Evolutionary conservation across 129 eudicot species (phyloP).

Genomic region (Pseudognaphalium luteoalbum): DNA sequence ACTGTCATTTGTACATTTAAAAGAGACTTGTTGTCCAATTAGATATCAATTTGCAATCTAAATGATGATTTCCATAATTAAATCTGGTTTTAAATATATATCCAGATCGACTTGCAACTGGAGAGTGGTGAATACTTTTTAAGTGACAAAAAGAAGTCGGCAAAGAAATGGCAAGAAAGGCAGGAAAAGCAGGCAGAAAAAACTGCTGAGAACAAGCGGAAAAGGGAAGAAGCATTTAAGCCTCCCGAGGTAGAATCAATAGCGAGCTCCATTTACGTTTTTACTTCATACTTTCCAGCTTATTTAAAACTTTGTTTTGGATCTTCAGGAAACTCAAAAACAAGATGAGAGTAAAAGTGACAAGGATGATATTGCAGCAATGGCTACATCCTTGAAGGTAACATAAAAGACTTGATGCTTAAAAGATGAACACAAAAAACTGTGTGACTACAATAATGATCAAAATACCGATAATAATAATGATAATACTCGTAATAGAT

Average conservation of each 20-base stretch:
- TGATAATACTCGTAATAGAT: too few species aligned
- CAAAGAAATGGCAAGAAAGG: slow-evolving; percentile 91
- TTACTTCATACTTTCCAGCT: not conserved
- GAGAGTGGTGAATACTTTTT: slow-evolving; percentile 92
- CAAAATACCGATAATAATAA: too few species aligned
- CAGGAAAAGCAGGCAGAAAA: slow-evolving; percentile 90
- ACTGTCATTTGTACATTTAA: not conserved
- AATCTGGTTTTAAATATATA: not conserved
- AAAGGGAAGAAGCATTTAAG: slow-evolving; percentile 74
- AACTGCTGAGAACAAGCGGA: slow-evolving; percentile 73
- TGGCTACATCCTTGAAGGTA: slow-evolving; percentile 82
- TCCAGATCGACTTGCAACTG: slow-evolving; percentile 76
- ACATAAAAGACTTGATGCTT: not conserved
- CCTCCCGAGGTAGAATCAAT: slow-evolving; percentile 71
- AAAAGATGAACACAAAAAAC: too few species aligned
- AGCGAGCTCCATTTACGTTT: not conserved
- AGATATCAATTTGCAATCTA: not conserved
- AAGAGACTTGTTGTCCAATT: not conserved
- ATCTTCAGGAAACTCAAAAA: slow-evolving; percentile 50
- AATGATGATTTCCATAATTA: not conserved
- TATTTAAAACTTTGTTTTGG: not conserved
- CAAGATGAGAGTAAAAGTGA: slow-evolving; percentile 36
- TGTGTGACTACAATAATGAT: too few species aligned
- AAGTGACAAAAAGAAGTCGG: slow-evolving; percentile 77
- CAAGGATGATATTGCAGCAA: slow-evolving; percentile 49